Base-by-base conservation (phyloP, 2,329 filamentous ascomycete genomes). In the Ophiostoma triangulosporum region DNA sequence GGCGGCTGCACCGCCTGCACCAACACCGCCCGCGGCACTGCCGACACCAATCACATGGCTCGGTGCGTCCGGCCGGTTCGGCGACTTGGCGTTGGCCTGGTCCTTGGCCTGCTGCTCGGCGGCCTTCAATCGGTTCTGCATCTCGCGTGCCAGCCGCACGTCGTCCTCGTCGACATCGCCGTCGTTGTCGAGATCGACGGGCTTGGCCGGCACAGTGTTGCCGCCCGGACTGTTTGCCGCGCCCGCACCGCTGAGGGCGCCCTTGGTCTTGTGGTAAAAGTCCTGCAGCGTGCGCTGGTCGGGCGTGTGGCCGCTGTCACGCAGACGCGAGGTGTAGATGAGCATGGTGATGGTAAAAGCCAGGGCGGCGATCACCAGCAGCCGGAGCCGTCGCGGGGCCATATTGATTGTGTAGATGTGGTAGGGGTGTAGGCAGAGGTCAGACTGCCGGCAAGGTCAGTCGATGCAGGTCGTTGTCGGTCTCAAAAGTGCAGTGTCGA, bases 321-420 rank as follows among this genome's bases (percentile, higher is more conserved):
- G 73, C 51, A 77, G 70, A 49, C 74, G 75, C n/a, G 76, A 77
- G 20, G 83, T 84, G 65, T 88, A 83, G 71, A 91, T 88, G 60
- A 94, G 72, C 53, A 84, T 70, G 46, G 83, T 74, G 60, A 91
- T 69, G 56, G 91, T 68, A 56, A 78, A 72, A 59, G 81, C 73
- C 60, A 89, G 60, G 54, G 82, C 73, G 54, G 83, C 72, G 62
- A 90, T 71, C 58, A 79, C 70, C 54, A 88, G 70, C 60, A 84
- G 70, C 64, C 83, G 82, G 62, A 88, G 64, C 61, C 87, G 82
- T 59, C 88, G 81, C 61, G 77, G 73, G 84, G 88, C 88, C 55
- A 55, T 63, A 51, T 3, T 32, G 36, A n/a, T n/a, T 26, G 14
- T 6, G 31, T 36, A 33, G 20, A 15, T 36, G 27, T 12, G 48